Evolutionary conservation across 768 basidiomycete species (phyloP).

Genomic region (Mycena indigotica): DNA sequence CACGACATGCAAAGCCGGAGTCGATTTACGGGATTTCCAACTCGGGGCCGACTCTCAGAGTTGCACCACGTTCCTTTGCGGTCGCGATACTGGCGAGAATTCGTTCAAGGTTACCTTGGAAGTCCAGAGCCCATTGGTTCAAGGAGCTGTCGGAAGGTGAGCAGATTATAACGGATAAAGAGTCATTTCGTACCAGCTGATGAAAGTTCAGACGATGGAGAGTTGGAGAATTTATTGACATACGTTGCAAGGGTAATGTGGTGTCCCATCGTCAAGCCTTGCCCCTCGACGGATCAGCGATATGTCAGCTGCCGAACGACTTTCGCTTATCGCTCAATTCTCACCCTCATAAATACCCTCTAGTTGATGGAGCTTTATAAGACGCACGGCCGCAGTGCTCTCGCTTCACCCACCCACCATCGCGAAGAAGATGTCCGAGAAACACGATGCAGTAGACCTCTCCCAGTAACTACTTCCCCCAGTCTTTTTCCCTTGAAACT

Average conservation of each 20-base stretch:
- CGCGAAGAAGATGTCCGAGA: conserved; percentile 11
- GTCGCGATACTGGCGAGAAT: conserved; percentile 86
- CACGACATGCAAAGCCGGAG: neutral
- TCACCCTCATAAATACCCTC: neutral
- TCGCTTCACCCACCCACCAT: conserved; percentile 1
- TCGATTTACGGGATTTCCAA: conserved; percentile 85
- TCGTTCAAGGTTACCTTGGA: conserved; percentile 94
- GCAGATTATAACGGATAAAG: conserved; percentile 1
- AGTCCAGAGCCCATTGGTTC: conserved; percentile 97
- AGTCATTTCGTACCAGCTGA: conserved; percentile 35
- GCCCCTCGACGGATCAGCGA: too few relatives aligned
- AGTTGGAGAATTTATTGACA: neutral
- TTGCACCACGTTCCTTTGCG: conserved; percentile 87
- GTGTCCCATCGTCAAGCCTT: conserved; percentile 72
- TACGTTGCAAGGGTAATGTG: conserved; percentile 89
- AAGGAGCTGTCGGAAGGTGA: conserved; percentile 63
- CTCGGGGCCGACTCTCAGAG: conserved; percentile 93
- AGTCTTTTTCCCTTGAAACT: neutral
- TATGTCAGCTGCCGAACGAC: neutral
- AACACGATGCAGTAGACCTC: conserved; percentile 19
- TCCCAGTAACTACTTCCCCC: conserved; percentile 12
- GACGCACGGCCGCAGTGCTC: neutral
- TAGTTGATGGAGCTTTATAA: neutral
- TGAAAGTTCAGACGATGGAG: conserved; percentile 28
- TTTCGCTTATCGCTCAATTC: neutral